Evolutionary conservation across 1,284 basidiomycete species (phyloP).

Genomic region (Cryptococcus jaspeensis): DNA sequence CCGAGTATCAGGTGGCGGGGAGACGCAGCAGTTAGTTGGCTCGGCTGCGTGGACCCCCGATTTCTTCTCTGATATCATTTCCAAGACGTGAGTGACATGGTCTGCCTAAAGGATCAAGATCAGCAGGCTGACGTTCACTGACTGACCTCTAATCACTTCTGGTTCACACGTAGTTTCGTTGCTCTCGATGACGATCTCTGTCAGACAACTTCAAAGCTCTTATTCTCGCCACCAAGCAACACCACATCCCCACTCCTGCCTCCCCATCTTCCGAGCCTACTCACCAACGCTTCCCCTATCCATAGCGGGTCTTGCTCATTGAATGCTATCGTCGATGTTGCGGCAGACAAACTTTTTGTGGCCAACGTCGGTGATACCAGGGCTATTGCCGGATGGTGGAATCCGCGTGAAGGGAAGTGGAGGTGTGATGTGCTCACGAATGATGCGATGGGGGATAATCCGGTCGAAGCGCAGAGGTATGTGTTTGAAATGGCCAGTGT

Average conservation of each 20-base stretch:
- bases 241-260: neutral
- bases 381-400: slow-evolving; percentile 93
- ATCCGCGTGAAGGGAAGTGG: slow-evolving; percentile 66
- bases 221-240: slow-evolving; percentile 47
- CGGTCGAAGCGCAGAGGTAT: slow-evolving; percentile 63
- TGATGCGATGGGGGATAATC: slow-evolving; percentile 93
- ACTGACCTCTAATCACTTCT: too few species aligned
- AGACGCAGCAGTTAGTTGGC: too few species aligned
- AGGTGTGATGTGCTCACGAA: slow-evolving; percentile 86
- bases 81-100: slow-evolving; percentile 18
- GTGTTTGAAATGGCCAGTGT: too few species aligned
- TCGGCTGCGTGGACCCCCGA: neutral
- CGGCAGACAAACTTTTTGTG: slow-evolving; percentile 73
- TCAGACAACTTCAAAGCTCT: slow-evolving; percentile 51
- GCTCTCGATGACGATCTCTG: slow-evolving; percentile 55
- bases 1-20: neutral
- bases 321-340: slow-evolving; percentile 76
- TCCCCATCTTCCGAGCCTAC: slow-evolving; percentile 9
- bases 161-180: too few species aligned
- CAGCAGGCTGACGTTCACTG: slow-evolving; percentile 1
- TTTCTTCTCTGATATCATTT: neutral
- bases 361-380: slow-evolving; percentile 91
- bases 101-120: too few species aligned
- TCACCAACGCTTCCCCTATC: slow-evolving; percentile 66
- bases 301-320: slow-evolving; percentile 89